These are phyloP conservation scores for Lecanoromycetidae sp. DNA, from an alignment of 2,329 filamentous ascomycete genomes.

Conservation along the genomic window DNA sequence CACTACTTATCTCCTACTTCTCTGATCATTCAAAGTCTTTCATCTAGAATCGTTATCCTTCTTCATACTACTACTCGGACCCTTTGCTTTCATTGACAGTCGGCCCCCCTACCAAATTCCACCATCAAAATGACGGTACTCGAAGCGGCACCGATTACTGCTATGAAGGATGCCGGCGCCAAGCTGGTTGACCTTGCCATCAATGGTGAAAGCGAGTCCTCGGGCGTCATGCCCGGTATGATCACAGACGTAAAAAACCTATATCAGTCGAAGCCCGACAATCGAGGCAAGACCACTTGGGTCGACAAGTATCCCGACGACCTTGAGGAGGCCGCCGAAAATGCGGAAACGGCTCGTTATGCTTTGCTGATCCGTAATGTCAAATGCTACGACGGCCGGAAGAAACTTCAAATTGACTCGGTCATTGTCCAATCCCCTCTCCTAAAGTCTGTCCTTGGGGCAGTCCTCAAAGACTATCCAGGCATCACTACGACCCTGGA, in stretches of 20 bases:
- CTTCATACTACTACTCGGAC: no score
- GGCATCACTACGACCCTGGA: slow-evolving; percentile 48
- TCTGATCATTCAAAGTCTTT: no score
- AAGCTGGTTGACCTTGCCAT: not conserved
- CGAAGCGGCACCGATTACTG: not conserved
- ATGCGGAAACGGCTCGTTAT: slow-evolving; percentile 49
- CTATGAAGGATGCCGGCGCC: not conserved
- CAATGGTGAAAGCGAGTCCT: not conserved
- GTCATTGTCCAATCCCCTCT: slow-evolving; percentile 52
- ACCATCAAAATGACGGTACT: not conserved
- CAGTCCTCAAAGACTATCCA: slow-evolving; percentile 46
- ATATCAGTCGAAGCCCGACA: slow-evolving; percentile 40
- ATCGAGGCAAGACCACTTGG: slow-evolving; percentile 42
- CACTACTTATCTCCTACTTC: no score
- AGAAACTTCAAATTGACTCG: slow-evolving; percentile 49
- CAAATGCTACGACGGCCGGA: slow-evolving; percentile 46
- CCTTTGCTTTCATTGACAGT: no score
- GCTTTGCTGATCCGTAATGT: slow-evolving; percentile 49
- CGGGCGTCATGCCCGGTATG: slow-evolving; percentile 10
- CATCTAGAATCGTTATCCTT: not conserved
- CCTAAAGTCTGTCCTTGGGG: slow-evolving; percentile 44
- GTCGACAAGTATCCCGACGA: slow-evolving; percentile 44
- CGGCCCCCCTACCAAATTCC: no score
- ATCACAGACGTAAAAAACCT: slow-evolving; percentile 26
- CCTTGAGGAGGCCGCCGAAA: slow-evolving; percentile 45